Base-by-base conservation (phyloP, 306 rosid species). In the Astragalus membranaceus region DNA sequence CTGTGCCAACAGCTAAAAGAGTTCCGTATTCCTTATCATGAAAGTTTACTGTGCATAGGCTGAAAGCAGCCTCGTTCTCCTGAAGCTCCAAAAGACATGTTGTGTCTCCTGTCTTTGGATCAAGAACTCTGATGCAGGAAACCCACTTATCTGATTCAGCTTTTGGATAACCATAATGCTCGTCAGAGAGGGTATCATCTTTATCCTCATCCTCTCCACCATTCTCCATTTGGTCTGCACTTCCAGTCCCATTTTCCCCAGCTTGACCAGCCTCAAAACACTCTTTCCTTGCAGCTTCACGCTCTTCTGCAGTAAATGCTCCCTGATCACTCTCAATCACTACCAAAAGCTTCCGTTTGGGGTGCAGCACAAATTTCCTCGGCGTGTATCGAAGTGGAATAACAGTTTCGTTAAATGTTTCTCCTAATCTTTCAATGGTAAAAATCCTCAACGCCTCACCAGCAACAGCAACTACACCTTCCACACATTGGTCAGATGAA, bases 301-400 rank as follows among this genome's bases (percentile, higher is more conserved):
- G 96, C 86, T 87, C 96, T 81, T 94, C 99, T 11, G 97, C 96
- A 1, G 84, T 73, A 72, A 91, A 85, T 6, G 97, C 92, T 71
- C 96, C 97, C 75, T 94, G 96, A 75, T 94, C 99, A 74, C 97
- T 89, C 96, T 94, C 97, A 29, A 94, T 86, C 64, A 94, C 78
- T 72, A 94, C 89, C 85, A 94, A 41, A 44, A 94, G 82, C 64
- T 91, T 94, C 66, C 83, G 75, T 82, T 86, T 91, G 57, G 92
- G 92, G 44, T 91, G 99, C 74, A 94, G 66, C 36, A 89, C 95
- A 86, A 94, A 91, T 89, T 94, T 94, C 76, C 99, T 91, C 36
- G 97, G 99, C 0, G 97, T 94, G 85, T 94, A 94, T 83, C 96
- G 87, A n/a, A 94, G 87, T 12, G 99, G 99, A 85, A 94, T 83